Evolutionary conservation across 176 grass and related monocot genomes (phyloP).

Genomic region (Rhynchospora breviuscula): DNA sequence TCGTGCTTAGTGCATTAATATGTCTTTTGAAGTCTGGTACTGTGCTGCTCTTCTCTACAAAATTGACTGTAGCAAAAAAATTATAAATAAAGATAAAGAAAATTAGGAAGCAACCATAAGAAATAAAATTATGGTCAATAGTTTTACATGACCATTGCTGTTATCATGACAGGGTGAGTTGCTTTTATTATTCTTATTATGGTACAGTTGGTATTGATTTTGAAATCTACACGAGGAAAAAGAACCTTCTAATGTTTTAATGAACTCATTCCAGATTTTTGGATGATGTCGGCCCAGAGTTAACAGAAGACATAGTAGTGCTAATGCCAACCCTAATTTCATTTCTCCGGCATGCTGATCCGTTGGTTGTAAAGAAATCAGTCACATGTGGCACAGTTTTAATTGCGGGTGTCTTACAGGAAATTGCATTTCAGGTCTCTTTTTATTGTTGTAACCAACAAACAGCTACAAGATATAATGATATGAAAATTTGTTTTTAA

Average conservation of each 20-base stretch:
- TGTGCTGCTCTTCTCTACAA: background rate
- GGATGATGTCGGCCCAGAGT: conserved; percentile 57
- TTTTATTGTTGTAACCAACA: conserved; percentile 50
- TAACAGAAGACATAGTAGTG: conserved; percentile 71
- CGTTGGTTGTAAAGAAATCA: conserved; percentile 75
- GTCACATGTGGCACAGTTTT: conserved; percentile 97
- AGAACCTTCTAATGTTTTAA: conserved; percentile 5
- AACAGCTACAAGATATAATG: conserved; percentile 60
- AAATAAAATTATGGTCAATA: background rate
- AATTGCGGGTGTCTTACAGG: conserved; percentile 96
- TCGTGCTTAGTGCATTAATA: background rate
- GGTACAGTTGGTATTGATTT: background rate
- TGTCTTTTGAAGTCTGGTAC: conserved; percentile 4
- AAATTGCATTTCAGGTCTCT: conserved; percentile 99
- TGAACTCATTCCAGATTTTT: conserved; percentile 58
- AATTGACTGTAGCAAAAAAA: background rate
- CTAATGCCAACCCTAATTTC: conserved; percentile 97
- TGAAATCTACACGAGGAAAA: background rate
- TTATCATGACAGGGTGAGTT: background rate
- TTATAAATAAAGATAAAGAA: background rate
- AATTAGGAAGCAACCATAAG: background rate
- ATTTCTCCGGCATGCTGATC: conserved; percentile 73
- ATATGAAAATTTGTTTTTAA: conserved; percentile 32
- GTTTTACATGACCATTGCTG: background rate
- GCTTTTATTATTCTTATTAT: background rate